A percentile compares a stretch with the other conserved stretches of the same genome.
phyloP scores from a whole-genome alignment of 768 basidiomycete species.

The Rhodotorula taiwanensis region DNA sequence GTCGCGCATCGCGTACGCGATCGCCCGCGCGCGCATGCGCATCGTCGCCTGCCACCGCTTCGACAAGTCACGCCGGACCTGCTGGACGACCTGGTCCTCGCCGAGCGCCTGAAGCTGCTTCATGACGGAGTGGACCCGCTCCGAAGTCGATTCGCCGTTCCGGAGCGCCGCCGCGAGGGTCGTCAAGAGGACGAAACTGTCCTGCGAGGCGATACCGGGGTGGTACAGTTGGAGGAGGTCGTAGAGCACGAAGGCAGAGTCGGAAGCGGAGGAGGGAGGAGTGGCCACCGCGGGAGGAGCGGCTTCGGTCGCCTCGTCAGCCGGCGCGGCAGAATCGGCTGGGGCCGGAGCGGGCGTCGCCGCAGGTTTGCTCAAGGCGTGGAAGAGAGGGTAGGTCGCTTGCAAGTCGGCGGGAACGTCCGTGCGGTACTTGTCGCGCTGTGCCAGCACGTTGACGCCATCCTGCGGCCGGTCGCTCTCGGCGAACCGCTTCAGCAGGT shows the following conservation, averaged over 20 bases:
- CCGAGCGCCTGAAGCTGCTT: background rate
- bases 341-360: background rate
- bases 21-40: slow-evolving; percentile 9
- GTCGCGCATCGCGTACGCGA: slow-evolving; percentile 3
- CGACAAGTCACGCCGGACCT: background rate
- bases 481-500: slow-evolving; percentile 2
- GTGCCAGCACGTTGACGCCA: slow-evolving; percentile 2
- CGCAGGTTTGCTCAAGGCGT: background rate
- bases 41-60: background rate
- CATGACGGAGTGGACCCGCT: slow-evolving; percentile 1
- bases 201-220: background rate
- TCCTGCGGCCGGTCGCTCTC: background rate
- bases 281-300: background rate
- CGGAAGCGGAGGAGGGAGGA: background rate
- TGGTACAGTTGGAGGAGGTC: slow-evolving; percentile 1
- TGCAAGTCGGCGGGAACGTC: slow-evolving; percentile 2
- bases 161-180: slow-evolving; percentile 9
- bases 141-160: background rate
- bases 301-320: background rate
- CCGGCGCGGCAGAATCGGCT: background rate
- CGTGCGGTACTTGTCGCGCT: slow-evolving; percentile 13
- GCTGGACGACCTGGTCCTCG: slow-evolving; percentile 12
- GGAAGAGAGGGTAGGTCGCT: slow-evolving; percentile 12
- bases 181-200: slow-evolving; percentile 15
- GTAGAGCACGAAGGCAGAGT: background rate